These are phyloP conservation scores for Aquilaria yunnanensis DNA, from an alignment of 345 rosid species.

Conservation along the genomic window DNA sequence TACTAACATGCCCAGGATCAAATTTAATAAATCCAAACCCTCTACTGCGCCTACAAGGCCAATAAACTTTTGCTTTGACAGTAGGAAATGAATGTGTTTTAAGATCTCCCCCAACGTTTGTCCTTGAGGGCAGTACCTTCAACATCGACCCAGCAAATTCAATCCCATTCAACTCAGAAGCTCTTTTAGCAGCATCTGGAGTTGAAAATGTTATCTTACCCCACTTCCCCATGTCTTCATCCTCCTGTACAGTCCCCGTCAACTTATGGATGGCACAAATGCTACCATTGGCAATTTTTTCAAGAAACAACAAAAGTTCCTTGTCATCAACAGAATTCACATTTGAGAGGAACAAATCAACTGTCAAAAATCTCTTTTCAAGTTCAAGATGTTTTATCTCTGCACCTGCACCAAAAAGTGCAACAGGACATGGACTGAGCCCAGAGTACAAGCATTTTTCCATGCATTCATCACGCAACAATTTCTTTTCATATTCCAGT, in stretches of 20 bases:
- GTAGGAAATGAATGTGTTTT: constrained; percentile 60
- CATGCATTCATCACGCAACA: constrained; percentile 64
- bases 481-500: constrained; percentile 53
- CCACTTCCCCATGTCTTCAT: constrained; percentile 60
- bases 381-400: constrained; percentile 87
- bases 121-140: constrained; percentile 44
- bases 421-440: constrained; percentile 47
- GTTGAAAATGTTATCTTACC: constrained; percentile 75
- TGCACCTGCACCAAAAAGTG: constrained; percentile 86
- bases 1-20: constrained; percentile 34
- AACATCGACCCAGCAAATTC: constrained; percentile 52
- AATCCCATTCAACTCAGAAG: constrained; percentile 45
- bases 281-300: constrained; percentile 45
- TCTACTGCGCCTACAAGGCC: constrained; percentile 69
- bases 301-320: constrained; percentile 61
- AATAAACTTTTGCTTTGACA: constrained; percentile 56
- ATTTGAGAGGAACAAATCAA: constrained; percentile 51
- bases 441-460: constrained; percentile 60
- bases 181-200: constrained; percentile 69
- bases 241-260: constrained; percentile 29
- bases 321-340: constrained; percentile 43
- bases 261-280: constrained; percentile 56
- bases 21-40: constrained; percentile 52
- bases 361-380: constrained; percentile 52
- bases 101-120: constrained; percentile 35